Percentiles rank a stretch among this genome's conserved stretches.
Conservation (phyloP, 805 yeast genomes). For the Yarrowia phangngaensis region DNA sequence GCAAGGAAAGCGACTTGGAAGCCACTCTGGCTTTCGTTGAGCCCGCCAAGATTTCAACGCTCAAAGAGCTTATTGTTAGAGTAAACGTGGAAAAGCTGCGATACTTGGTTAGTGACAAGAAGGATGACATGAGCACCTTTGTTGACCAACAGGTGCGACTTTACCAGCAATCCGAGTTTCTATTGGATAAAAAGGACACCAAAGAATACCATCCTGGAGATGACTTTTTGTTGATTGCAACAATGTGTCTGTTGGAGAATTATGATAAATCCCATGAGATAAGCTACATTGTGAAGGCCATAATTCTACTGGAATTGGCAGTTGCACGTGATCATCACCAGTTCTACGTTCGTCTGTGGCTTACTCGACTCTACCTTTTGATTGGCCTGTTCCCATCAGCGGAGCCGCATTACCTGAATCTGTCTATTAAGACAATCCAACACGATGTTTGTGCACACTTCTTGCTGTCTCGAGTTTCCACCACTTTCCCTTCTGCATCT, state of each 20-base stretch:
- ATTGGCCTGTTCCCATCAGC: constrained; percentile 57
- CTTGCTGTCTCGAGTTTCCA: constrained; percentile 48
- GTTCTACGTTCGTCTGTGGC: constrained; percentile 67
- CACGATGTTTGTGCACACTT: constrained; percentile 59
- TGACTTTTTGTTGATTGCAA: constrained; percentile 58
- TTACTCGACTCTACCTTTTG: constrained; percentile 57
- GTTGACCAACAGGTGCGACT: constrained; percentile 40
- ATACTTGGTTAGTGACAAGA: background rate
- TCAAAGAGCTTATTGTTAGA: constrained; percentile 1
- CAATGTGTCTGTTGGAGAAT: constrained; percentile 40
- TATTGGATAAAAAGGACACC: constrained; percentile 44
- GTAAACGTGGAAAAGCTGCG: constrained; percentile 12
- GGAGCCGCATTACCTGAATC: constrained; percentile 47
- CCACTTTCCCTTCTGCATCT: constrained; percentile 45
- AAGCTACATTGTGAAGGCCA: constrained; percentile 42
- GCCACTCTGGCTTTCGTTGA: background rate
- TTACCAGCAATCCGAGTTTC: constrained; percentile 43
- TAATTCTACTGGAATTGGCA: constrained; percentile 57
- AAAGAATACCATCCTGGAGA: constrained; percentile 72
- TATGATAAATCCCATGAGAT: constrained; percentile 29
- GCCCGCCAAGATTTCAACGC: background rate
- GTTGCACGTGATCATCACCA: constrained; percentile 60
- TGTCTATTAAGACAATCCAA: constrained; percentile 73
- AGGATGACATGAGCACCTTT: constrained; percentile 31
- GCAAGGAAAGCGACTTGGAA: background rate